These are phyloP conservation scores for Dryadomyces quercus-mongolicae DNA, from an alignment of 2,329 filamentous ascomycete species.

Conservation along the genomic window DNA sequence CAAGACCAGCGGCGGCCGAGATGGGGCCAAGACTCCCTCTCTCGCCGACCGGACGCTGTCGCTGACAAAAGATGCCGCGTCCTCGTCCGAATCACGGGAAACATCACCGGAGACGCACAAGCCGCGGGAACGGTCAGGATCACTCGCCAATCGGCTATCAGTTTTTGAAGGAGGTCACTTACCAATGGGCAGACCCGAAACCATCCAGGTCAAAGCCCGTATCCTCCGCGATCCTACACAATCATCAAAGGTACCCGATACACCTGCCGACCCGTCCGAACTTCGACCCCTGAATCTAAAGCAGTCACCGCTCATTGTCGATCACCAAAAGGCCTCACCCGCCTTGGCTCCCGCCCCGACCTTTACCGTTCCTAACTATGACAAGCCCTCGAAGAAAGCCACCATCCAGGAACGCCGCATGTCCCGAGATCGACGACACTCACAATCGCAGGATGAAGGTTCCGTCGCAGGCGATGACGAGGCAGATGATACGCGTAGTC, in stretches of 20 bases:
- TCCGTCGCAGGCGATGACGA: constrained; percentile 17
- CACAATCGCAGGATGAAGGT: constrained; percentile 21
- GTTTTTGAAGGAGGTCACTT: constrained; percentile 38
- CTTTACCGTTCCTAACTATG: neutral
- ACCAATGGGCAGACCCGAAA: constrained; percentile 48
- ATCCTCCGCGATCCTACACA: constrained; percentile 58
- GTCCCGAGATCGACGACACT: constrained; percentile 27
- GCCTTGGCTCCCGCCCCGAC: constrained; percentile 13
- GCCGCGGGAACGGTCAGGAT: constrained; percentile 36
- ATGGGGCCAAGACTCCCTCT: constrained; percentile 32
- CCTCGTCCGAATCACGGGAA: constrained; percentile 23
- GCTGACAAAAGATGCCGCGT: constrained; percentile 21
- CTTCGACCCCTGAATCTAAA: constrained; percentile 38
- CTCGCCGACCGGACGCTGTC: constrained; percentile 31
- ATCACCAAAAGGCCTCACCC: constrained; percentile 33
- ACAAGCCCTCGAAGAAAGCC: constrained; percentile 20
- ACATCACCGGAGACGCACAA: constrained; percentile 31
- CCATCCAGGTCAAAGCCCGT: constrained; percentile 77
- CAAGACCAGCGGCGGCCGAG: constrained; percentile 24
- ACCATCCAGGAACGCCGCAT: constrained; percentile 35
- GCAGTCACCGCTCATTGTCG: constrained; percentile 46
- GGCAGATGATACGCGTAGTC: constrained; percentile 14
- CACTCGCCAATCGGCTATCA: constrained; percentile 42
- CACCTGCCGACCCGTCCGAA: constrained; percentile 28
- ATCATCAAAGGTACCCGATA: constrained; percentile 26